These are phyloP conservation scores for Alloteropsis angusta DNA, from an alignment of 202 grass and related monocot genomes.

Conservation along the genomic window DNA sequence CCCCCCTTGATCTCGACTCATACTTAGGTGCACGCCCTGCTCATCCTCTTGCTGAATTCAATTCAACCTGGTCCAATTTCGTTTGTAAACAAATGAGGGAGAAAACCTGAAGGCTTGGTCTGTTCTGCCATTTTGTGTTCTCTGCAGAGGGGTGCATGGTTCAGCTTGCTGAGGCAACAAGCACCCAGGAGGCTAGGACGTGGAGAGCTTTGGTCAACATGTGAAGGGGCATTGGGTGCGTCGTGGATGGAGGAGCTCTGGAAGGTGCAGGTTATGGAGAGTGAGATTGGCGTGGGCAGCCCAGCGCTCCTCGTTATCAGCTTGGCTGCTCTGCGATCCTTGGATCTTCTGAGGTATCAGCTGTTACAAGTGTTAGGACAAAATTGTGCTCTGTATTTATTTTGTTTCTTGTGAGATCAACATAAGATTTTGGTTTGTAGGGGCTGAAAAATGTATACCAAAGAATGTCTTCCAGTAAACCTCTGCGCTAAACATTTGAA, in stretches of 20 bases:
- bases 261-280: conserved; percentile 36
- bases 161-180: conserved; percentile 48
- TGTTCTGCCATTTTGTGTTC: not conserved
- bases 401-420: not conserved
- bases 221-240: conserved; percentile 48
- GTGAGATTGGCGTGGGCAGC: conserved; percentile 40
- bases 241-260: conserved; percentile 69
- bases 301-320: conserved; percentile 63
- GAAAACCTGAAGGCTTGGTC: not conserved
- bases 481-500: conserved; percentile 96
- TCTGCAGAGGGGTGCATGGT: conserved; percentile 63
- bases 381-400: not conserved
- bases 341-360: conserved; percentile 73
- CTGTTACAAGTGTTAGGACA: not conserved
- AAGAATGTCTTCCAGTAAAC: conserved; percentile 65
- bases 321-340: conserved; percentile 63
- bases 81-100: not conserved
- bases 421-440: conserved; percentile 29
- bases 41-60: not conserved
- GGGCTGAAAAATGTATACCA: conserved; percentile 70
- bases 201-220: conserved; percentile 60
- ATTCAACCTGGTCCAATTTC: not conserved
- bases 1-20: conserved; percentile 71
- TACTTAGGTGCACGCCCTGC: conserved; percentile 55
- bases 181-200: conserved; percentile 53